phyloP scores from a whole-genome alignment of 2,329 filamentous ascomycete genomes.

The Talaromyces sp. region DNA sequence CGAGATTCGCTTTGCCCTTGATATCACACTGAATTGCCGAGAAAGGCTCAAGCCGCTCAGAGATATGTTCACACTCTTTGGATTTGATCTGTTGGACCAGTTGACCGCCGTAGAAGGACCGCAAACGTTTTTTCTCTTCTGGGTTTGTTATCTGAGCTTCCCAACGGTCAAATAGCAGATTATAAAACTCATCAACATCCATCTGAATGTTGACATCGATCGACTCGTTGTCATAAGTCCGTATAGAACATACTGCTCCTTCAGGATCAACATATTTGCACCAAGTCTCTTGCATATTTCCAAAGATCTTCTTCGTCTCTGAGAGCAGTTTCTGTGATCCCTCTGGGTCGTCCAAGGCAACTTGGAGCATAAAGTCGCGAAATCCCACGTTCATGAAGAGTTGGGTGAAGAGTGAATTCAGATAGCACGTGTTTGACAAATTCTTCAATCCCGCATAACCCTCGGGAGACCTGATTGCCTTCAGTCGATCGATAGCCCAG shows the following conservation, averaged over 20 bases:
- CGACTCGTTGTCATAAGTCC: slow-evolving; percentile 73
- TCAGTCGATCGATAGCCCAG: slow-evolving; percentile 62
- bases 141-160: slow-evolving; percentile 71
- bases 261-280: slow-evolving; percentile 70
- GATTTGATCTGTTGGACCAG: slow-evolving; percentile 94
- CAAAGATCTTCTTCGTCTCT: slow-evolving; percentile 79
- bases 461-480: slow-evolving; percentile 68
- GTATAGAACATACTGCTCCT: slow-evolving; percentile 70
- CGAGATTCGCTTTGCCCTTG: slow-evolving; percentile 78
- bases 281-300: slow-evolving; percentile 78
- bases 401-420: slow-evolving; percentile 91
- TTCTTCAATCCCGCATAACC: slow-evolving; percentile 91
- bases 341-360: slow-evolving; percentile 55
- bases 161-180: slow-evolving; percentile 85
- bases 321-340: slow-evolving; percentile 65
- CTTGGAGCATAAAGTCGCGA: slow-evolving; percentile 73
- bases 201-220: slow-evolving; percentile 91
- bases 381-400: slow-evolving; percentile 94
- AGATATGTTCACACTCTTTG: slow-evolving; percentile 90
- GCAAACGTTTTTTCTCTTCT: slow-evolving; percentile 68
- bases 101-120: slow-evolving; percentile 85
- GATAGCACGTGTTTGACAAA: slow-evolving; percentile 92
- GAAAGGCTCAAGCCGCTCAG: slow-evolving; percentile 83
- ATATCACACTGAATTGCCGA: slow-evolving; percentile 95
- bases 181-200: slow-evolving; percentile 98